Conservation (phyloP, 2,329 filamentous ascomycete species). For the Oidium heveae region DNA sequence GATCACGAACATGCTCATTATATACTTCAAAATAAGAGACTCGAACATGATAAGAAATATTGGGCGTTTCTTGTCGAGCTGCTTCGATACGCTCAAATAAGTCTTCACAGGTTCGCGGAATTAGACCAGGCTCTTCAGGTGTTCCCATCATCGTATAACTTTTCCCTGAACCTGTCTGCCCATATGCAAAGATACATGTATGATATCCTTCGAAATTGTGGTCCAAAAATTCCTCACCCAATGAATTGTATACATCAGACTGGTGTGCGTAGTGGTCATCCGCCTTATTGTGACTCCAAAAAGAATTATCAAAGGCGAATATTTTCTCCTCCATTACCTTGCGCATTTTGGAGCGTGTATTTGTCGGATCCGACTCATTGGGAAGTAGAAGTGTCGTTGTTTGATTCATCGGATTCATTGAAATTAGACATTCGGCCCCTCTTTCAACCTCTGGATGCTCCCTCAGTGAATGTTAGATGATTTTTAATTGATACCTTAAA, state of each 20-base stretch:
- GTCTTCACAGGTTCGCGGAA: slow-evolving; percentile 86
- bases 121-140: slow-evolving; percentile 64
- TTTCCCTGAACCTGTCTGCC: slow-evolving; percentile 92
- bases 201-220: slow-evolving; percentile 99
- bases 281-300: slow-evolving; percentile 69
- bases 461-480: not conserved
- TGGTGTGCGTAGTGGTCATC: slow-evolving; percentile 80
- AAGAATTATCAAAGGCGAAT: slow-evolving; percentile 94
- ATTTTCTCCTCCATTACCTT: slow-evolving; percentile 65
- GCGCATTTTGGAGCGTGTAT: slow-evolving; percentile 35
- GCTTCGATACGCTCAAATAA: slow-evolving; percentile 80
- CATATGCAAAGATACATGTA: slow-evolving; percentile 96
- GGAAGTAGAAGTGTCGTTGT: slow-evolving; percentile 59
- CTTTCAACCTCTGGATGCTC: slow-evolving; percentile 44
- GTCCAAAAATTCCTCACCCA: slow-evolving; percentile 91
- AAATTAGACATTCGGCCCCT: slow-evolving; percentile 60
- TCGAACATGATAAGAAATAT: slow-evolving; percentile 88
- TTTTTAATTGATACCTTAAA: not conserved
- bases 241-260: slow-evolving; percentile 75
- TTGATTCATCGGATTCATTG: slow-evolving; percentile 75
- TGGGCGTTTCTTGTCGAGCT: slow-evolving; percentile 47
- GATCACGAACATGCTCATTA: slow-evolving; percentile 92
- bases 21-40: slow-evolving; percentile 99
- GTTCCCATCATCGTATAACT: slow-evolving; percentile 97
- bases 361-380: slow-evolving; percentile 26